A percentile compares a stretch with the other conserved stretches of the same genome.
phyloP scores from a whole-genome alignment of 495 filamentous ascomycete species.

The Aspergillus nidulans region DNA sequence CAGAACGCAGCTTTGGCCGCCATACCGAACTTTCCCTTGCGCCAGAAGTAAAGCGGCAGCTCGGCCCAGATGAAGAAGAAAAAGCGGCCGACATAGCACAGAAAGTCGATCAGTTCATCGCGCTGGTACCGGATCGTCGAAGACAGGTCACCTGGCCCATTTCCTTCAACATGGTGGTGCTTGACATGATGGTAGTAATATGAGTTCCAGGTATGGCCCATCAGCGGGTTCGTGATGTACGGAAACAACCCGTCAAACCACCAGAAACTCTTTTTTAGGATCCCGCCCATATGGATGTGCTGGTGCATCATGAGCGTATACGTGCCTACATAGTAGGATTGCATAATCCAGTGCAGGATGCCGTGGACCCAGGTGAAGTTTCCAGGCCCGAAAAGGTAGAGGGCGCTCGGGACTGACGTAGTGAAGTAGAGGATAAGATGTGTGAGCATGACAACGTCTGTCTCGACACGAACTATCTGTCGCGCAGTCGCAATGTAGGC shows the following conservation, averaged over 20 bases:
- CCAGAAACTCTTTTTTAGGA: slow-evolving; percentile 48
- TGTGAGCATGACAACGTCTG: slow-evolving; percentile 72
- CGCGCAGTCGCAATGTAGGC: slow-evolving; percentile 55
- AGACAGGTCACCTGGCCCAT: slow-evolving; percentile 70
- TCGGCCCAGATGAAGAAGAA: slow-evolving; percentile 69
- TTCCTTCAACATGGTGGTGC: slow-evolving; percentile 78
- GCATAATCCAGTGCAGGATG: slow-evolving; percentile 56
- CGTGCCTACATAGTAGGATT: slow-evolving; percentile 59
- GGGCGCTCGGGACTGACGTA: slow-evolving; percentile 63
- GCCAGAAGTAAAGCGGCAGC: slow-evolving; percentile 65
- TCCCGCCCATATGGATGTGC: slow-evolving; percentile 74
- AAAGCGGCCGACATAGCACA: slow-evolving; percentile 68
- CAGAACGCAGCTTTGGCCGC: slow-evolving; percentile 51
- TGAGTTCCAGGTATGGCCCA: slow-evolving; percentile 79
- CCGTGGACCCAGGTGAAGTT: slow-evolving; percentile 63
- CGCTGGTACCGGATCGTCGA: slow-evolving; percentile 74
- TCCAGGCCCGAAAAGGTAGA: slow-evolving; percentile 50
- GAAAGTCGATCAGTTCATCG: slow-evolving; percentile 58
- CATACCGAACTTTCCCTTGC: slow-evolving; percentile 46
- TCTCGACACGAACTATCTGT: slow-evolving; percentile 51
- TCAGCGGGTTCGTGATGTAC: slow-evolving; percentile 68
- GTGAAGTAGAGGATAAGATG: slow-evolving; percentile 68
- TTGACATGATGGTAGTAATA: slow-evolving; percentile 86
- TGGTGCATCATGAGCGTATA: slow-evolving; percentile 82
- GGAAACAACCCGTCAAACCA: slow-evolving; percentile 61